Conservation (phyloP, 2,329 filamentous ascomycete genomes). For the Diaporthe sp. region DNA sequence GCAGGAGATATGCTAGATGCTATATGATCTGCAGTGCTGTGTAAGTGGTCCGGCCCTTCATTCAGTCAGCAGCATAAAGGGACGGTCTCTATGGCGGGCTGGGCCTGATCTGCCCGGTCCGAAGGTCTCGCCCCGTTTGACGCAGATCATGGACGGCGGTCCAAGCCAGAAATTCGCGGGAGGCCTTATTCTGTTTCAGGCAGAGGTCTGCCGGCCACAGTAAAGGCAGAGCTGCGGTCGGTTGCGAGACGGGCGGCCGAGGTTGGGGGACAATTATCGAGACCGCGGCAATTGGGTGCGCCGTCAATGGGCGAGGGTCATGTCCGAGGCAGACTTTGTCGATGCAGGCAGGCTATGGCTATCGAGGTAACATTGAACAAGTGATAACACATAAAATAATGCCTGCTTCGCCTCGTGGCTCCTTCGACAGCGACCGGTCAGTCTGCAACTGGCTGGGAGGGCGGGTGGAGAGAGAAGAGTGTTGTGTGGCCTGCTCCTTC, state of each 20-base stretch:
- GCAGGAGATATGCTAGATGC: not conserved
- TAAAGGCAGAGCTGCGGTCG: not conserved
- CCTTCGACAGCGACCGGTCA: not conserved
- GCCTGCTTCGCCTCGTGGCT: not conserved
- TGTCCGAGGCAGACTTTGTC: not conserved
- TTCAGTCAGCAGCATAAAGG: conserved; percentile 1
- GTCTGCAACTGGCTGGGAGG: not conserved
- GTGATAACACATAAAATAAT: not conserved
- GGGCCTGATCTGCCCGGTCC: conserved; percentile 15
- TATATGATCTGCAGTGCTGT: not conserved
- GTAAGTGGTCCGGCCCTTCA: not conserved
- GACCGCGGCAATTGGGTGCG: not conserved
- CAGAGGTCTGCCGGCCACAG: conserved; percentile 18
- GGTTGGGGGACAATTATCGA: conserved; percentile 19
- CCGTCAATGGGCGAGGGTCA: not conserved
- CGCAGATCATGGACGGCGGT: not conserved
- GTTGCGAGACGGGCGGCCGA: conserved; percentile 19
- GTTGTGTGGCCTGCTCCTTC: not conserved
- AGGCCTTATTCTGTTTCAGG: conserved; percentile 25
- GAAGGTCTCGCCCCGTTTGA: not conserved
- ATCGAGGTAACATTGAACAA: not conserved
- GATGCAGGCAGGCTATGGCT: not conserved
- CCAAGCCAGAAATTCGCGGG: not conserved
- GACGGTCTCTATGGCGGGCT: not conserved
- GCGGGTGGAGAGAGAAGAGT: not conserved